phyloP scores from a whole-genome alignment of 1,284 basidiomycete species.

The Phellopilus nigrolimitatus region DNA sequence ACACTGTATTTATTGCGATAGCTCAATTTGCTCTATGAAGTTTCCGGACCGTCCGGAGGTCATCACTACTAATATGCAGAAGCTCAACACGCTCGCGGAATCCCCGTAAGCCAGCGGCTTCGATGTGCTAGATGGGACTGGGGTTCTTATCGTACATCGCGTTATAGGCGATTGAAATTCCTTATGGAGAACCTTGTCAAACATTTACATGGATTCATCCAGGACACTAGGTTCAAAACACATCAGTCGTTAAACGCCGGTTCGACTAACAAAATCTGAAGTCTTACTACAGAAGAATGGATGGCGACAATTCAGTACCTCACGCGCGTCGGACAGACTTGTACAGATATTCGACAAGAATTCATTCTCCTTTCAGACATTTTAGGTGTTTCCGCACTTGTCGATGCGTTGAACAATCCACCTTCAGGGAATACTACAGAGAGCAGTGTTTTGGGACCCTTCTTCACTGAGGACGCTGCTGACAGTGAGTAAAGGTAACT shows the following conservation, averaged over 20 bases:
- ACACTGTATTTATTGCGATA: background rate
- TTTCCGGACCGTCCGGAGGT: conserved; percentile 47
- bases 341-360: conserved; percentile 72
- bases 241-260: background rate
- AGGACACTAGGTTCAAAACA: conserved; percentile 52
- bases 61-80: conserved; percentile 52
- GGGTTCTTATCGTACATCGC: conserved; percentile 1
- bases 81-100: conserved; percentile 40
- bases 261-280: conserved; percentile 22
- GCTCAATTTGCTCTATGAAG: conserved; percentile 26
- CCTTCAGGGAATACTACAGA: conserved; percentile 63
- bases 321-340: conserved; percentile 68
- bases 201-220: conserved; percentile 69
- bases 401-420: conserved; percentile 76
- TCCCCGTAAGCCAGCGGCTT: conserved; percentile 34
- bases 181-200: conserved; percentile 46
- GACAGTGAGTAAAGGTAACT: conserved; percentile 45
- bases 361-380: conserved; percentile 80
- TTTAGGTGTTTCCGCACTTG: conserved; percentile 73
- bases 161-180: conserved; percentile 40
- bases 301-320: conserved; percentile 74
- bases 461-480: conserved; percentile 77
- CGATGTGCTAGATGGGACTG: background rate
- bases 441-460: conserved; percentile 78
- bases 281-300: conserved; percentile 82